Evolutionary conservation across 768 basidiomycete genomes (phyloP), one percentile per base, ranked within the genome.

Genomic region (Tylopilus cervinicoccineus): DNA sequence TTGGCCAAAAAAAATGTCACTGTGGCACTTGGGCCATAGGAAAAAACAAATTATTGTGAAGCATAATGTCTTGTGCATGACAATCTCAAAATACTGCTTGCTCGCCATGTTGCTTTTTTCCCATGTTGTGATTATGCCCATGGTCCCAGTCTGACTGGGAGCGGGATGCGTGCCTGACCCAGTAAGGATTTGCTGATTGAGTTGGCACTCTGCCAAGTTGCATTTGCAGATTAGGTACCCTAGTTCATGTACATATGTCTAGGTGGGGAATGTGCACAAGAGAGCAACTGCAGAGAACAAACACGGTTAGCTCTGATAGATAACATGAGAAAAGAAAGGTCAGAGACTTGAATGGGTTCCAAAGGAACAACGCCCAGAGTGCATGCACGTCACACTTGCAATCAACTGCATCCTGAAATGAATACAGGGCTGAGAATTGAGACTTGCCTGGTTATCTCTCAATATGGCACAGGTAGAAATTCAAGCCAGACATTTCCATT

Each of bases 341-440:
- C 83, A 84, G 84, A 79, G 83, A 85, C 83, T 86, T 85, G 84
- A 86, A 86, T 85, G 81, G 80, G 76, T 83, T 78, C 82, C 73
- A 68, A 79, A 80, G 80, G 81, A 81, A 77, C 66, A 60, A 63
- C 71, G 72, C 75, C 72, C 81, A 82, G 55, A 28, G 78, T 78
- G 77, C 74, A 67, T 68, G 71, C 81, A 79, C 82, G 74, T 84
- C 81, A 72, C 71, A 67, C 44, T 67, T 72, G 70, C 68, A 75
- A 71, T 70, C 52, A 46, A 64, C 45, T 74, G 64, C 78, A 74
- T 81, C 79, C 70, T 71, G 47, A 60, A 53, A 13, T 47, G 24
- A 44, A 33, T 37, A 45, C 31, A 7, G 5, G 23, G 45, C 14
- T 14, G 36, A 44, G 49, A 33, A 9, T 7, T 4, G n/a, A 4